Conservation (phyloP, 1,284 basidiomycete genomes). For the Cryptococcus amylolentus region DNA sequence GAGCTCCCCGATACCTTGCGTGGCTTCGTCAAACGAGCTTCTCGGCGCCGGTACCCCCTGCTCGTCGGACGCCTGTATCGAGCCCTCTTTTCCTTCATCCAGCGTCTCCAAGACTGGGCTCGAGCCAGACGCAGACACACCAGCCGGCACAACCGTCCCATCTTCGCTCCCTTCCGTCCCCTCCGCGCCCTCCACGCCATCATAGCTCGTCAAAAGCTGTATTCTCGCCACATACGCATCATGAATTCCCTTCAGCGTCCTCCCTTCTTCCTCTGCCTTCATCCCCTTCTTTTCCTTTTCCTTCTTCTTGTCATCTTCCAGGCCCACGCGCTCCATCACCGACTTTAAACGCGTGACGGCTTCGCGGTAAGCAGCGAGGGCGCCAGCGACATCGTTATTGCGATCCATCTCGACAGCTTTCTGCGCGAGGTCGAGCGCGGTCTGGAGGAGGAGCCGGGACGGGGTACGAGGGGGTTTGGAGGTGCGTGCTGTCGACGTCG, state of each 20-base stretch:
- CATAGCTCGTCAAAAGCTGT: constrained; percentile 38
- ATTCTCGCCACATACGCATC: constrained; percentile 49
- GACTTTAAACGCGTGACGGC: constrained; percentile 44
- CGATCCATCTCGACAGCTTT: constrained; percentile 50
- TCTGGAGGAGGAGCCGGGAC: constrained; percentile 45
- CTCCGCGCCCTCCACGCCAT: constrained; percentile 3
- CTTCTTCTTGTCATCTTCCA: constrained; percentile 20
- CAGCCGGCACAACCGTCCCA: too few relatives aligned
- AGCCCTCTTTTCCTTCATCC: too few relatives aligned
- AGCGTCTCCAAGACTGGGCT: too few relatives aligned
- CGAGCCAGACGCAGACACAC: too few relatives aligned
- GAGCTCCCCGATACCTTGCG: constrained; percentile 32
- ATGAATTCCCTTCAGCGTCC: constrained; percentile 49
- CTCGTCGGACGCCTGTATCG: too few relatives aligned
- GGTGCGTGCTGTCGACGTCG: neutral
- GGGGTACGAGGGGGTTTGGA: constrained; percentile 27
- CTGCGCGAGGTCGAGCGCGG: constrained; percentile 49
- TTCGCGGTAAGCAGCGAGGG: constrained; percentile 46
- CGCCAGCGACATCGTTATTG: constrained; percentile 46
- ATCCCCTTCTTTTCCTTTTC: constrained; percentile 16
- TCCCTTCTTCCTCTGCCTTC: constrained; percentile 46
- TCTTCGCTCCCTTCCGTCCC: too few relatives aligned
- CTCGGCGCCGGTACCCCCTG: too few relatives aligned
- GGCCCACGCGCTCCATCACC: constrained; percentile 50
- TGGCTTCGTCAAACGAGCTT: constrained; percentile 13